Evolutionary conservation across 345 rosid genomes (phyloP), one percentile per base, ranked within the genome.

Genomic region (Corchorus capsularis): DNA sequence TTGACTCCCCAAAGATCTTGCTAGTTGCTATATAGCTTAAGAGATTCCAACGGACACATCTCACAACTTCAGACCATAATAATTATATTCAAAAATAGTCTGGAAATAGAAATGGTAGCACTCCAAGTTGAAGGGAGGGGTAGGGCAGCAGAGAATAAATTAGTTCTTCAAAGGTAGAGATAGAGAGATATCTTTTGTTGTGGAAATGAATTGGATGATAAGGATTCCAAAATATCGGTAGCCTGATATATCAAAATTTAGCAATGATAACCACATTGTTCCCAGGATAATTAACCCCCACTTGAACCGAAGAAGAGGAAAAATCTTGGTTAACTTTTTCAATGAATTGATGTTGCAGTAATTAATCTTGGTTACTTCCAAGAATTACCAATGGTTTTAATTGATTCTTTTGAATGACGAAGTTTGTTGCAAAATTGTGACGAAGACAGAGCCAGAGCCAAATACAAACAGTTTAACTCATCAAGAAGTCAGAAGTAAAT

Each of bases 81-180:
- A 39, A 39, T 39, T 39, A 39, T 39, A 39, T 37, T 19, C 8
- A 5, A 45, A 15, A 39, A 45, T n/a, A 17, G 20, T 13, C 34
- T 14, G 0, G 0, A 41, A 14, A 41, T 35, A 45, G 14, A 37
- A 43, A 22, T 12, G 16, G 43, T 14, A 70, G 19, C 0, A 2
- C 73, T 49, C 81, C 81, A 75, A 82, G 71, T 73, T 82, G 81
- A 45, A 70, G 76, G 74, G 57, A 76, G 64, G 27, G 27, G 27
- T 27, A 27, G 81, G 79, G 39, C 77, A 79, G 32, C 19, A 7
- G 69, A 69, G 53, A 76, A 61, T 46, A 63, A 50, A 68, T 12
- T 64, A 27, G 46, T 27, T 41, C 43, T 71, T 54, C 34, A 59
- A 69, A 22, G 56, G 13, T 43, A 16, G 39, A 32, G 74, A 63